Base-by-base conservation (phyloP, 352 stramenopile genomes). In the Phytophthora litchii region DNA sequence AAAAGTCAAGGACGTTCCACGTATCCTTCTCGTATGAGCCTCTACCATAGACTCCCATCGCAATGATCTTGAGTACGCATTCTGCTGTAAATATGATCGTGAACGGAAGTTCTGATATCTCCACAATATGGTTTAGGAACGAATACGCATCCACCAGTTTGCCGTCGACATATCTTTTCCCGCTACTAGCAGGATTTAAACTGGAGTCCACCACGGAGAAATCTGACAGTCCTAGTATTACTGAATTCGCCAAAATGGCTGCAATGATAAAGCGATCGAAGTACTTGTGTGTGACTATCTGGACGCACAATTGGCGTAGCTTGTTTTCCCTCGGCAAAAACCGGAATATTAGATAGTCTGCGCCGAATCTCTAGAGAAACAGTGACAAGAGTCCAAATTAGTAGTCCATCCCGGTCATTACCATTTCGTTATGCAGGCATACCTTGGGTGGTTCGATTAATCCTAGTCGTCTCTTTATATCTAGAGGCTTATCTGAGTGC, bases 1-100 rank as follows among this genome's bases (percentile, higher is more conserved):
- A 68, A 61, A 98, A 98, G 58, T 98, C 93, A 20, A 98, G 74
- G 16, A 92, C 60, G 42, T 98, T 98, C 92, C 91, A 98, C 3
- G 70, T 67, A 62, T 98, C 89, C 3, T 77, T 66, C 0, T 93
- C 61, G 57, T 97, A 98, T 11, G 74, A 79, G 2, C 88, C 80
- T 25, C 80, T 61, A 3, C 71, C 62, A 5, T 85, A 23, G 6
- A 95, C 81, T 0, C 92, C 92, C 65, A 97, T 81, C 0, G 88
- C 87, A 10, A 97, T 62, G 35, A 98, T 94, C 65, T 98, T 98
- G n/a, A 98, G 59, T 7, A 88, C 35, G 13, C 82, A 86, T 55
- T 98, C 94, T 1, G 85, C 23, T 0, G 87, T 83, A 63, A 98
- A 98, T 17, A 97, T 72, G 1, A 77, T 56, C 0, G 89, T 97